Evolutionary conservation across 2,329 filamentous ascomycete genomes (phyloP), one percentile per base, ranked within the genome.

Genomic region (Coniochaeta sp.): DNA sequence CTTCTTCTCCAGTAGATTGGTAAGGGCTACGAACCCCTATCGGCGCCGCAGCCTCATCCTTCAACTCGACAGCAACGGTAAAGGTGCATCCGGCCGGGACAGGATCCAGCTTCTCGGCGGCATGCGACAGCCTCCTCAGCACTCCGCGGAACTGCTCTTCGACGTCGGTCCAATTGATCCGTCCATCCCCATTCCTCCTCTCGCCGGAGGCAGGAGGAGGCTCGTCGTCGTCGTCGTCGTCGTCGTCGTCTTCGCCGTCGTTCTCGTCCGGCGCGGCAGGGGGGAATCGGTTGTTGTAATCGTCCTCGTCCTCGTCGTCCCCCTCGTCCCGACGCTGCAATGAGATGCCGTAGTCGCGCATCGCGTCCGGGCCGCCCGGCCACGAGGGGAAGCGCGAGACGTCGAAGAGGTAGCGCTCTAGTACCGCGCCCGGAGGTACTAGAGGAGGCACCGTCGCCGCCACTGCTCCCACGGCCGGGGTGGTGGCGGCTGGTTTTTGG

Each of bases 41-140:
- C 0, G 85, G 86, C 10, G 83, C 78, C 12, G 80, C 73, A 0
- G 78, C 79, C 44, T 86, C 79, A 24, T 88, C 83, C 42, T 82
- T 83, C 64, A 93, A 71, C 72, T 93, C 90, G 44, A 93, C 81
- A 0, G 87, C 88, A n/a, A 93, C 72, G 0, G 89, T 90, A 71
- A 90, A 93, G 0, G 88, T 89, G 71, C 89, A 91, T 1, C 82
- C 81, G 1, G 79, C 73, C 0, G 89, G 88, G 24, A 92, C 70
- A 0, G 79, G 72, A 0, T 72, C 74, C 63, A 91, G 77, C 59
- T 76, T 79, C 62, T 85, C 80, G 9, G 80, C 84, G 3, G 83
- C 80, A 61, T 85, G 81, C 0, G 84, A 81, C 16, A 93, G 74
- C 55, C 83, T 81, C 59, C 82, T 76, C 65, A 93, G 75, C 0